Evolutionary conservation across 495 filamentous ascomycete species (phyloP).

Genomic region (Wilcoxina mikolae): DNA sequence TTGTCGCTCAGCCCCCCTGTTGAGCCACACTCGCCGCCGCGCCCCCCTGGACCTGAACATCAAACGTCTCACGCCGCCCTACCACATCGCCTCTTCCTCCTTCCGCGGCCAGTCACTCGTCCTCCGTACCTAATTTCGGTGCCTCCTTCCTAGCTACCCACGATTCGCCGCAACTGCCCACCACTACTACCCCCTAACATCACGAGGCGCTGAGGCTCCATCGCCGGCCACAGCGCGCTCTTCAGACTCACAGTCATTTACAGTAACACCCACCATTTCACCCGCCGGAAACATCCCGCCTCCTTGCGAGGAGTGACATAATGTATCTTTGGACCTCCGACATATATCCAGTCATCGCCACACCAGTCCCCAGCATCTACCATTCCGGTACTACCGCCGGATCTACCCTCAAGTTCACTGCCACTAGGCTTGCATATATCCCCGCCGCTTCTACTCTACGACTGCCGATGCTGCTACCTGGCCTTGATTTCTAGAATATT

Average conservation of each 20-base stretch:
- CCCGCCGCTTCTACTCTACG: neutral
- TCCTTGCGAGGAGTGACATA: slow-evolving; percentile 25
- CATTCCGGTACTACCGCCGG: slow-evolving; percentile 10
- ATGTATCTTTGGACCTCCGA: slow-evolving; percentile 25
- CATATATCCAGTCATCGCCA: slow-evolving; percentile 26
- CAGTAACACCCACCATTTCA: slow-evolving; percentile 26
- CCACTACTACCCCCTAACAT: slow-evolving; percentile 8
- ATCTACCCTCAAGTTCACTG: neutral
- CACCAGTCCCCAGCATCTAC: slow-evolving; percentile 11
- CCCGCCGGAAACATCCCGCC: slow-evolving; percentile 25
- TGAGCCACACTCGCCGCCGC: neutral
- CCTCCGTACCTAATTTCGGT: neutral
- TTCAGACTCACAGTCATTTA: slow-evolving; percentile 22
- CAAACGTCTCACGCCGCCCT: neutral
- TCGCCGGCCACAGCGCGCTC: slow-evolving; percentile 14
- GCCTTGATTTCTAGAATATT: slow-evolving; percentile 3
- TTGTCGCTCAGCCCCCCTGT: slow-evolving; percentile 1
- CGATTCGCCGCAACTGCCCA: slow-evolving; percentile 13
- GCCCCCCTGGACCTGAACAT: neutral
- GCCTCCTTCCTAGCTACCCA: neutral
- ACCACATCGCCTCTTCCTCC: neutral
- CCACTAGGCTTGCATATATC: neutral
- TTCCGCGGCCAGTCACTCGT: neutral
- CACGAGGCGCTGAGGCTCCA: slow-evolving; percentile 24
- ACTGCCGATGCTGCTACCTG: neutral